Evolutionary conservation across 495 filamentous ascomycete species (phyloP).

Genomic region (Penicillium coffeae): DNA sequence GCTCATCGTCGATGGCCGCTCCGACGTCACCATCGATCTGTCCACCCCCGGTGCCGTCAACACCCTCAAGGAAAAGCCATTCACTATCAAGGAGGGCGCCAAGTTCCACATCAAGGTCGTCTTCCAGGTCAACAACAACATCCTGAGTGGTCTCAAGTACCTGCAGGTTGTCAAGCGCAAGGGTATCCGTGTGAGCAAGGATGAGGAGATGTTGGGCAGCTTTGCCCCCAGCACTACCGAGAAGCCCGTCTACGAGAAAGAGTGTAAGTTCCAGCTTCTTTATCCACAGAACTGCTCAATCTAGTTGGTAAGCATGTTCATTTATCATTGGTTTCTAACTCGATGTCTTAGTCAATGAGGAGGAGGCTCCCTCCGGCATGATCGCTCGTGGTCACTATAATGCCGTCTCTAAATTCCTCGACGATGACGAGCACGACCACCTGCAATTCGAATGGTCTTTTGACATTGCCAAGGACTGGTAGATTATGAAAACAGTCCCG

Average conservation of each 20-base stretch:
- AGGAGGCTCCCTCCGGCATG: conserved; percentile 89
- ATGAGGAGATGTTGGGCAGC: conserved; percentile 95
- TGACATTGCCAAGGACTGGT: conserved; percentile 92
- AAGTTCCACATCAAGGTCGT: conserved; percentile 87
- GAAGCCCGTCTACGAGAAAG: conserved; percentile 80
- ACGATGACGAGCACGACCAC: conserved; percentile 85
- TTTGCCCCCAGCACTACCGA: conserved; percentile 85
- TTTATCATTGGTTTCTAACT: no score
- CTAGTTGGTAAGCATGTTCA: no score
- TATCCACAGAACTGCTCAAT: neutral
- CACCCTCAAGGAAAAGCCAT: conserved; percentile 77
- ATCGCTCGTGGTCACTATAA: conserved; percentile 81
- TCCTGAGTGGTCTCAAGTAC: conserved; percentile 91
- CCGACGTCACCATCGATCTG: conserved; percentile 83
- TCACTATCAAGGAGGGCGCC: conserved; percentile 94
- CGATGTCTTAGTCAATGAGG: conserved; percentile 60
- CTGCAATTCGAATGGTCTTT: conserved; percentile 91
- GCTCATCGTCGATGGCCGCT: conserved; percentile 72
- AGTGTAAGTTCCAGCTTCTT: conserved; percentile 63
- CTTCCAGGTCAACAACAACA: conserved; percentile 94
- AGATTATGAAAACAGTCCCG: neutral
- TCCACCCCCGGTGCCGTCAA: conserved; percentile 58
- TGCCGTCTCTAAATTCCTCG: conserved; percentile 79
- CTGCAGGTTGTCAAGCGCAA: conserved; percentile 87
- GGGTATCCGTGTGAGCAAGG: conserved; percentile 79